Percentiles rank a stretch among this genome's conserved stretches.
Conservation (phyloP, 768 basidiomycete genomes). For the Rhodotorula kratochvilovae region DNA sequence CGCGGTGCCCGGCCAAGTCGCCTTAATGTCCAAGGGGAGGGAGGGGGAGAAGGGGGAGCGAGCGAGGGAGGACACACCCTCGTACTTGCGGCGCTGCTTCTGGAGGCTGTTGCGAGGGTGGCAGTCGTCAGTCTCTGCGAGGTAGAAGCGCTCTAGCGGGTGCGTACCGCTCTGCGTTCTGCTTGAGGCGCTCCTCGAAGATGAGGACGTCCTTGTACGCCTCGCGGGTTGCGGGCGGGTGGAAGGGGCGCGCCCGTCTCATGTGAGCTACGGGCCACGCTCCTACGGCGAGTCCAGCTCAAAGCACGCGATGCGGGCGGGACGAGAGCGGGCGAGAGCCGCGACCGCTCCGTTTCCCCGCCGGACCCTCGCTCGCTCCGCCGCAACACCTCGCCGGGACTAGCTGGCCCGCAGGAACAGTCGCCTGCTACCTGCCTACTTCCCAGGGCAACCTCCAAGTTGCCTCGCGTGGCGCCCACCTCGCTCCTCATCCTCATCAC, state of each 20-base stretch:
- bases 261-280: background rate
- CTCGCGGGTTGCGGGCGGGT: conserved; percentile 23
- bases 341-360: too few species aligned
- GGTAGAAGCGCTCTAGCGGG: conserved; percentile 49
- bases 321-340: too few species aligned
- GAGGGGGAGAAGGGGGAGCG: background rate
- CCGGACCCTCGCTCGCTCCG: too few species aligned
- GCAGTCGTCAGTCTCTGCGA: background rate
- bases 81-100: conserved; percentile 40
- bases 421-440: too few species aligned
- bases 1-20: background rate
- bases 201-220: conserved; percentile 74
- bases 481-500: too few species aligned
- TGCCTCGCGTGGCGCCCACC: too few species aligned
- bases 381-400: too few species aligned
- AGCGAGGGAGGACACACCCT: conserved; percentile 31
- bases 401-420: too few species aligned
- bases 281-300: too few species aligned
- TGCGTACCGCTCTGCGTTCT: conserved; percentile 61
- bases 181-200: conserved; percentile 95
- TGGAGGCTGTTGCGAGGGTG: conserved; percentile 10
- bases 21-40: too few species aligned
- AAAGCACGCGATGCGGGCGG: background rate
- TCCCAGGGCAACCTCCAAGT: too few species aligned
- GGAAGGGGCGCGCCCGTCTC: conserved; percentile 10